A percentile compares a stretch with the other conserved stretches of the same genome.
phyloP scores from a whole-genome alignment of 345 rosid genomes.

The Bruguiera gymnorhiza region DNA sequence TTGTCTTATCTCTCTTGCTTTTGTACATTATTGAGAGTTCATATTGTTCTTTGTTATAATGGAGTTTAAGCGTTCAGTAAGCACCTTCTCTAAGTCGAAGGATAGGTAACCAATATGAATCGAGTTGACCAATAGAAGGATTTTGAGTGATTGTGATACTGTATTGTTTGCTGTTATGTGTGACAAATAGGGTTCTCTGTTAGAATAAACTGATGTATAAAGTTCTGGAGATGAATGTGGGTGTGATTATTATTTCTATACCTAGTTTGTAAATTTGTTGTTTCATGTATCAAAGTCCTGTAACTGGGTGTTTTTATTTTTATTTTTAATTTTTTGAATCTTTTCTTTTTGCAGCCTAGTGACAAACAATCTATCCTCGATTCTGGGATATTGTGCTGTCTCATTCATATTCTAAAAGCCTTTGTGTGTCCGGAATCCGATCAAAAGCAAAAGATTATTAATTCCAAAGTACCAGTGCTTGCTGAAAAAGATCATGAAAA shows the following conservation, averaged over 20 bases:
- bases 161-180: neutral
- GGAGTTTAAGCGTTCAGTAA: neutral
- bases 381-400: slow-evolving; percentile 98
- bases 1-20: neutral
- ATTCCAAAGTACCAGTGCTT: slow-evolving; percentile 32
- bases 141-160: slow-evolving; percentile 1
- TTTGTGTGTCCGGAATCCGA: slow-evolving; percentile 58
- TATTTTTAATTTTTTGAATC: neutral
- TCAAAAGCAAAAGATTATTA: slow-evolving; percentile 28
- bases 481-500: slow-evolving; percentile 40
- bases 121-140: neutral
- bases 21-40: neutral
- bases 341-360: slow-evolving; percentile 61
- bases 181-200: neutral
- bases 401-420: slow-evolving; percentile 74
- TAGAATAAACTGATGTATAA: neutral
- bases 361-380: slow-evolving; percentile 97
- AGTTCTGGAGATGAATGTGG: neutral
- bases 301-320: neutral
- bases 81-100: neutral
- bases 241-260: neutral
- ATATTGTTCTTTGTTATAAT: no score
- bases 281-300: neutral
- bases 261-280: neutral
- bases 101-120: neutral